Conservation (phyloP, 805 yeast genomes). For the Candida sithepensis region DNA sequence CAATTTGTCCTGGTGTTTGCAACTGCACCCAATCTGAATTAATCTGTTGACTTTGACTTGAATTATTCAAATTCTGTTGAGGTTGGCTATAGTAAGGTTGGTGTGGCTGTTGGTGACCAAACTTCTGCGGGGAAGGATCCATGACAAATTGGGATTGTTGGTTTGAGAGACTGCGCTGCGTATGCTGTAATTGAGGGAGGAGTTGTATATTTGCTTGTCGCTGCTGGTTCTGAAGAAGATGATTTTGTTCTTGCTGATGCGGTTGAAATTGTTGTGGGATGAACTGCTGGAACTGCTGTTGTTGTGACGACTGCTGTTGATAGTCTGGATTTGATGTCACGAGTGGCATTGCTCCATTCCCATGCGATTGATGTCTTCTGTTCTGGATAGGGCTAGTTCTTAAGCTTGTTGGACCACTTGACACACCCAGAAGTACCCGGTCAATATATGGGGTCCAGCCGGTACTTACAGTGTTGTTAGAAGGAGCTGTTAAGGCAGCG, state of each 20-base stretch:
- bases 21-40: constrained; percentile 1
- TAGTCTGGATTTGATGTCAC: neutral
- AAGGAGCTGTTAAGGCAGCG: neutral
- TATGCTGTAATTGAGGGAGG: constrained; percentile 4
- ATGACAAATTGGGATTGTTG: neutral
- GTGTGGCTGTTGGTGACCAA: constrained; percentile 3
- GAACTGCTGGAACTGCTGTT: neutral
- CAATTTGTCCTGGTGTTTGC: constrained; percentile 20
- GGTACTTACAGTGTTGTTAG: constrained; percentile 4
- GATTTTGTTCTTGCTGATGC: constrained; percentile 5
- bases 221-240: neutral
- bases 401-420: neutral
- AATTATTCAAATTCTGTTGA: neutral
- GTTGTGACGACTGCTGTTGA: constrained; percentile 4
- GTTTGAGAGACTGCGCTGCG: neutral
- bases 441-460: constrained; percentile 30
- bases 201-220: constrained; percentile 1
- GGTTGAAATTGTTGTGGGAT: constrained; percentile 1
- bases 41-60: neutral
- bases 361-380: constrained; percentile 8
- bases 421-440: constrained; percentile 15
- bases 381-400: constrained; percentile 11
- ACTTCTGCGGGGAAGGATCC: neutral
- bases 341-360: neutral
- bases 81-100: constrained; percentile 4